A percentile compares a stretch with the other conserved stretches of the same genome.
These are phyloP conservation scores for Calophaca sinica DNA, from an alignment of 306 rosid genomes.

Conservation along the genomic window DNA sequence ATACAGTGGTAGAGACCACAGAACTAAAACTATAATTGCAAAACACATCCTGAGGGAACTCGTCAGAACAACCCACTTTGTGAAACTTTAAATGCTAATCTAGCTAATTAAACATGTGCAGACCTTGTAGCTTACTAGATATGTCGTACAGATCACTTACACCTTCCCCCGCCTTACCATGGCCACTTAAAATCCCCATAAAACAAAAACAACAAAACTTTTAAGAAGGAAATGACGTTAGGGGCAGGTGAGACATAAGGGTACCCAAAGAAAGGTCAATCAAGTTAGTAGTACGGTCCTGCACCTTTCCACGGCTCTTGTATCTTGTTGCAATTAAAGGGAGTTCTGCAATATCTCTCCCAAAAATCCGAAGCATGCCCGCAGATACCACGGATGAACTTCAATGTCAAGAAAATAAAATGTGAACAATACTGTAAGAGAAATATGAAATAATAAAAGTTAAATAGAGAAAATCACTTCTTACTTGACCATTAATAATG, in stretches of 20 bases:
- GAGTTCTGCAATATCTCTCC: constrained; percentile 85
- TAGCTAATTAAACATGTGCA: constrained; percentile 21
- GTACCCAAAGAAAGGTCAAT: constrained; percentile 36
- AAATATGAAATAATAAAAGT: constrained; percentile 5
- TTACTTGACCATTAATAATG: constrained; percentile 88
- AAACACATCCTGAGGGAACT: constrained; percentile 18
- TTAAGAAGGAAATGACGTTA: neutral
- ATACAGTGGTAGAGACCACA: constrained; percentile 11
- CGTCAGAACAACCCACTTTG: constrained; percentile 3
- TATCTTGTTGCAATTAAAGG: constrained; percentile 91
- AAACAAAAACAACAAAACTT: constrained; percentile 10
- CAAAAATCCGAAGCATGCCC: constrained; percentile 84
- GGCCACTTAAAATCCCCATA: neutral
- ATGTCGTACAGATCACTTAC: neutral
- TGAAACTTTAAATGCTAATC: constrained; percentile 25
- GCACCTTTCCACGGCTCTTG: constrained; percentile 90
- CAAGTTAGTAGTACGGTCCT: constrained; percentile 33
- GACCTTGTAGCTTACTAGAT: constrained; percentile 25
- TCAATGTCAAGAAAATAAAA: constrained; percentile 51
- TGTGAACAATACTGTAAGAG: constrained; percentile 35
- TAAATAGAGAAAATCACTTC: constrained; percentile 45
- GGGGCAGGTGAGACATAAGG: neutral
- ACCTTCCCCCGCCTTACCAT: constrained; percentile 32
- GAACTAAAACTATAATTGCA: constrained; percentile 10
- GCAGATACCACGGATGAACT: constrained; percentile 97